Percentiles rank a stretch among this genome's conserved stretches.
phyloP scores from a whole-genome alignment of 495 filamentous ascomycete species.

The Recurvomyces mirabilis region DNA sequence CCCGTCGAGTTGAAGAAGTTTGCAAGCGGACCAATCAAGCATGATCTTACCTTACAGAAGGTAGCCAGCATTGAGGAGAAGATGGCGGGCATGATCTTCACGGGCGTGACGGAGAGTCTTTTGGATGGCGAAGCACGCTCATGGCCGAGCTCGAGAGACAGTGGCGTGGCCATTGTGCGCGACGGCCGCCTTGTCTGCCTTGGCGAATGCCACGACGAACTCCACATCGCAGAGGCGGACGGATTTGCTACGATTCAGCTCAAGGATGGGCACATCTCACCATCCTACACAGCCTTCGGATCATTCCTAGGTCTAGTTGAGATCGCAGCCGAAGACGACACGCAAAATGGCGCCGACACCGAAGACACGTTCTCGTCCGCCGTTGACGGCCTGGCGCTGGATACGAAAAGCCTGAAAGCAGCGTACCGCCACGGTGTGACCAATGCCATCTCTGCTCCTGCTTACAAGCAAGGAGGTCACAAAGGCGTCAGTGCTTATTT shows the following conservation, averaged over 20 bases:
- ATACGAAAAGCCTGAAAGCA: slow-evolving; percentile 34
- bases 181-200: slow-evolving; percentile 44
- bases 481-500: slow-evolving; percentile 40
- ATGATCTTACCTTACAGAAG: slow-evolving; percentile 11
- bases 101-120: slow-evolving; percentile 10
- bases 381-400: slow-evolving; percentile 40
- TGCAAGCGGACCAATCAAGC: slow-evolving; percentile 28
- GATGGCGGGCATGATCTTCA: slow-evolving; percentile 18
- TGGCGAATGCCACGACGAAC: slow-evolving; percentile 19
- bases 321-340: slow-evolving; percentile 42
- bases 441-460: slow-evolving; percentile 37
- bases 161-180: slow-evolving; percentile 36
- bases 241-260: slow-evolving; percentile 33
- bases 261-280: slow-evolving; percentile 44
- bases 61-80: slow-evolving; percentile 19
- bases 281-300: slow-evolving; percentile 44
- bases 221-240: slow-evolving; percentile 4
- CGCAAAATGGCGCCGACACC: slow-evolving; percentile 34
- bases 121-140: background rate
- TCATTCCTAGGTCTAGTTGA: slow-evolving; percentile 43
- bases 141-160: background rate
- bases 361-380: slow-evolving; percentile 32
- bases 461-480: slow-evolving; percentile 28
- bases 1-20: slow-evolving; percentile 20
- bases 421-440: slow-evolving; percentile 42